Conservation (phyloP, 192 early-diverging fungal genomes). For the Haplosporangium gracile region DNA sequence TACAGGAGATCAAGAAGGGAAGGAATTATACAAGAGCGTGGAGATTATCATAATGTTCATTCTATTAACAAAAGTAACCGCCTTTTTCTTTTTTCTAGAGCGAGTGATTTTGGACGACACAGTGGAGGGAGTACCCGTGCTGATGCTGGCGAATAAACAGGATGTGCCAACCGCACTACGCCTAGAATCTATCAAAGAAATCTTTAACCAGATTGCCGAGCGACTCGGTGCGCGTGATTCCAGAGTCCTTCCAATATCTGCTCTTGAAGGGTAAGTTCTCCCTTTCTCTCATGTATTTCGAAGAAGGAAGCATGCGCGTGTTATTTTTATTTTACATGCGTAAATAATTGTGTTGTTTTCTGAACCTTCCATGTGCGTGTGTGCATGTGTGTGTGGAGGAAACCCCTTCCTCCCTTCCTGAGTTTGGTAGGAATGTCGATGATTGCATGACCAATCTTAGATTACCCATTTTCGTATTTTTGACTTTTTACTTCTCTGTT, state of each 20-base stretch:
- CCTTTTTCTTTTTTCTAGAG: conserved; percentile 60
- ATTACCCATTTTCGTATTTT: conserved; percentile 8
- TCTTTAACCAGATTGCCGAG: conserved; percentile 90
- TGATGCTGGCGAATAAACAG: conserved; percentile 97
- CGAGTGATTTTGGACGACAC: conserved; percentile 80
- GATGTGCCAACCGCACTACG: conserved; percentile 78
- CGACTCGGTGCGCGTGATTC: conserved; percentile 88
- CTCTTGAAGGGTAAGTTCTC: conserved; percentile 81
- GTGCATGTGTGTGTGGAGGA: too few species aligned
- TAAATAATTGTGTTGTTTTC: neutral
- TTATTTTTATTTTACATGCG: neutral
- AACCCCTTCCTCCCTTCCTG: neutral
- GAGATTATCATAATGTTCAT: too few species aligned
- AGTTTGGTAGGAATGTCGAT: neutral
- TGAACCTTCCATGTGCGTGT: neutral
- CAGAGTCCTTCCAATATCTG: conserved; percentile 85
- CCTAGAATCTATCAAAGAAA: conserved; percentile 90
- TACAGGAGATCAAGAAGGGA: neutral
- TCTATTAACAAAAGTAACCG: neutral
- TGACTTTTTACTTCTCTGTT: conserved; percentile 17
- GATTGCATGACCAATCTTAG: conserved; percentile 7
- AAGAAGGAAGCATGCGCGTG: neutral
- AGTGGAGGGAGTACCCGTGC: conserved; percentile 87
- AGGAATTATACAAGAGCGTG: neutral
- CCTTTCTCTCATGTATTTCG: neutral